phyloP scores from a whole-genome alignment of 305 asterid species.

The Withania somnifera region DNA sequence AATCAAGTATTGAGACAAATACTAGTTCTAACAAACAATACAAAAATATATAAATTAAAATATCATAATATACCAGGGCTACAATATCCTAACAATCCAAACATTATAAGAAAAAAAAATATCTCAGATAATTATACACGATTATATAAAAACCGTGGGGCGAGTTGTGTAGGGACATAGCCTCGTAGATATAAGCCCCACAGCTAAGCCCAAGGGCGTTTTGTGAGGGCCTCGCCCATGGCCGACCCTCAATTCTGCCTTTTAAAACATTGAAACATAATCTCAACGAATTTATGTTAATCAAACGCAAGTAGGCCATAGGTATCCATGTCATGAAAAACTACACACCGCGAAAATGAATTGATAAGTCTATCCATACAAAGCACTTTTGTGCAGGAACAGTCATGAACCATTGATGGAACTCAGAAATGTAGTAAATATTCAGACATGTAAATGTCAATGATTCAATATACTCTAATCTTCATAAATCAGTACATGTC shows the following conservation, averaged over 20 bases:
- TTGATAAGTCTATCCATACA: not conserved
- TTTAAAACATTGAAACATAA: not conserved
- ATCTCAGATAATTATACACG: too few relatives aligned
- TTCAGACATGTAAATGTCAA: not conserved
- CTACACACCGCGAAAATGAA: not conserved
- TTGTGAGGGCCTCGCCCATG: not conserved
- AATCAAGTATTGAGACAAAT: too few relatives aligned
- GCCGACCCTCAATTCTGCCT: not conserved
- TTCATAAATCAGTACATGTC: not conserved
- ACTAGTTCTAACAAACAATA: too few relatives aligned
- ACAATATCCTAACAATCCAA: too few relatives aligned
- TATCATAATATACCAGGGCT: too few relatives aligned
- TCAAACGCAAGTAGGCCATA: not conserved
- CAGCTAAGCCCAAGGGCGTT: too few relatives aligned
- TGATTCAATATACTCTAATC: not conserved
- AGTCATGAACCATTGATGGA: not conserved
- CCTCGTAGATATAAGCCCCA: not conserved
- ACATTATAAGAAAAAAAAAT: too few relatives aligned
- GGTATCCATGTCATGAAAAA: not conserved
- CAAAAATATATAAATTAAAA: too few relatives aligned
- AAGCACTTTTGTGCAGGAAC: not conserved
- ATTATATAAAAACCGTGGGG: too few relatives aligned
- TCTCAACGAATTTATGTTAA: not conserved
- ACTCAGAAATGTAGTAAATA: not conserved
- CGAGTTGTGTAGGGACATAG: not conserved